Percentiles rank a stretch among this genome's conserved stretches.
Conservation (phyloP, 257 asterid genomes). For the Gentiana straminea region DNA sequence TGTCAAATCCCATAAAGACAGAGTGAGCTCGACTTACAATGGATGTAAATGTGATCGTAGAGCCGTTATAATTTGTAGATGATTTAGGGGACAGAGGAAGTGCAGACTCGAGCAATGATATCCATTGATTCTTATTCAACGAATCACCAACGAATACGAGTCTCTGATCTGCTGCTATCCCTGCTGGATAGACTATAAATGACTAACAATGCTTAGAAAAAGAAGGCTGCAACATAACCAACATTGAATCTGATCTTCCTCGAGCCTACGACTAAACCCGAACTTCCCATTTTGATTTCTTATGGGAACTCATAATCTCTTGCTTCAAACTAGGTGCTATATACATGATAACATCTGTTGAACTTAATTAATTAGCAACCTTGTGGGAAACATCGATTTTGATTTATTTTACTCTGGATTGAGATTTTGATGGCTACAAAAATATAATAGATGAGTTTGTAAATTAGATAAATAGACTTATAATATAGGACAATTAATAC, state of each 20-base stretch:
- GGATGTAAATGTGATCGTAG: slow-evolving; percentile 74
- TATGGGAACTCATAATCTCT: no score
- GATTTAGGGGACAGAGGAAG: slow-evolving; percentile 36
- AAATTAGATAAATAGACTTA: no score
- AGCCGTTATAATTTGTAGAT: slow-evolving; percentile 53
- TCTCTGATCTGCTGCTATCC: slow-evolving; percentile 12
- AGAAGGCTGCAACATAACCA: slow-evolving; percentile 34
- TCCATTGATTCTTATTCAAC: slow-evolving; percentile 85
- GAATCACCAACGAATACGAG: slow-evolving; percentile 89
- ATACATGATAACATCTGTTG: no score
- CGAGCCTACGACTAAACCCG: slow-evolving; percentile 6
- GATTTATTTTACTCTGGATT: no score
- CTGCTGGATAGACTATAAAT: no score
- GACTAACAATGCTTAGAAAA: no score
- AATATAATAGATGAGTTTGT: no score
- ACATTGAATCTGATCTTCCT: slow-evolving; percentile 45
- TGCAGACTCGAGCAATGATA: slow-evolving; percentile 73
- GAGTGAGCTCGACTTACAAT: slow-evolving; percentile 27
- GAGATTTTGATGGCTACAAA: no score
- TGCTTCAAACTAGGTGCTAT: no score
- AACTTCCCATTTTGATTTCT: neutral
- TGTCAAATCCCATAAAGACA: neutral
- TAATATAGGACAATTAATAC: no score
- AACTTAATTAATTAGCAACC: no score
- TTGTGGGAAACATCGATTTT: no score